Evolutionary conservation across 768 basidiomycete genomes (phyloP), one percentile per base, ranked within the genome.

Genomic region (Termitomyces heimii): DNA sequence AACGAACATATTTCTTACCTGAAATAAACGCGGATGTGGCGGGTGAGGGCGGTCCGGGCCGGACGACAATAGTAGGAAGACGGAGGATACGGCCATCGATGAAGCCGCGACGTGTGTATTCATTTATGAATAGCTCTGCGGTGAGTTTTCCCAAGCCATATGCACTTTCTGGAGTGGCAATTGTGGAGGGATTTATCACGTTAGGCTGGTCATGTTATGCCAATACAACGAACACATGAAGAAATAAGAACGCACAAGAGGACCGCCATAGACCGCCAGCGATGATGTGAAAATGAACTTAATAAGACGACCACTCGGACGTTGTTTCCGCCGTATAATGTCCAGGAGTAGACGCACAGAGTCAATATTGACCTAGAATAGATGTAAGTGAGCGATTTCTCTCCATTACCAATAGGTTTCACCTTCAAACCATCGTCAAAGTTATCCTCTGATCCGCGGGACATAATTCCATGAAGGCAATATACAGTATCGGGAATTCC

Each of bases 261-360:
- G 78, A 5, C 82, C 82, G 57, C 82, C 82, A 64, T 82, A 84
- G 4, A 85, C 82, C 20, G 83, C 83, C 20, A 83, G 68, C 2
- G 80, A 81, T 1, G 82, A 83, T 0, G 82, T 76, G 66, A 82
- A 82, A 61, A 85, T 76, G 70, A 84, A 82, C 60, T 78, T 81
- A 62, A 81, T 73, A 13, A 66, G 63, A 13, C 59, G 34, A 47
- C 32, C 55, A 24, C 63, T 45, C 60, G 39, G 58, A 37, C 67
- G 62, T 50, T 70, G 66, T 43, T 62, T 53, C 22, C 5, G 50
- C 16, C 75, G 71, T 3, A 77, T 66, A 6, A 70, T 66, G 42
- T 79, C 74, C 3, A 79, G 68, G 26, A 78, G 62, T 5, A 67
- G 62, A 35, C 82, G 77, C 34, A 82, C 77, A 22, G 83, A 83